Evolutionary conservation across 2,329 filamentous ascomycete genomes (phyloP).

Genomic region (Nigrospora osmanthi): DNA sequence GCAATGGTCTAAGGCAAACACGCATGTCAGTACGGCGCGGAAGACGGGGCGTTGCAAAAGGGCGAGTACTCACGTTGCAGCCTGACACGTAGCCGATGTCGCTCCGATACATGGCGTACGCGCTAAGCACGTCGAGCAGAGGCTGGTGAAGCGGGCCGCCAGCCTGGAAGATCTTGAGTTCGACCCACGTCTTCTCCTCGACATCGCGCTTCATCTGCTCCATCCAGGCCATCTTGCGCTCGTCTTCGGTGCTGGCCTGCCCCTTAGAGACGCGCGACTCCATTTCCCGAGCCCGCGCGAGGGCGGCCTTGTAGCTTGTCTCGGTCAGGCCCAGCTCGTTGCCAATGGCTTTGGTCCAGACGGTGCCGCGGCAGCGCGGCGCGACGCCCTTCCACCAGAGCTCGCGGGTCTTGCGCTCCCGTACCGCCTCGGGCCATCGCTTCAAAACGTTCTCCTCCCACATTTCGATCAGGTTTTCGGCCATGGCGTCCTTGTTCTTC

Average conservation of each 20-base stretch:
- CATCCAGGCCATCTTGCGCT: conserved; percentile 52
- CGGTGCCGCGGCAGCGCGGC: conserved; percentile 57
- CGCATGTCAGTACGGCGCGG: conserved; percentile 8
- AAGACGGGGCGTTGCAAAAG: conserved; percentile 1
- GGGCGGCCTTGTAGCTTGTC: conserved; percentile 61
- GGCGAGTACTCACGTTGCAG: conserved; percentile 54
- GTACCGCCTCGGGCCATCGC: conserved; percentile 65
- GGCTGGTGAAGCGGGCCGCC: conserved; percentile 59
- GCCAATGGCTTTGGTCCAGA: conserved; percentile 66
- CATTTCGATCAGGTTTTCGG: conserved; percentile 39
- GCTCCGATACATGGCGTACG: conserved; percentile 74
- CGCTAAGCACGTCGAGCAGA: conserved; percentile 65
- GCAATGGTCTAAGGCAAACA: conserved; percentile 53
- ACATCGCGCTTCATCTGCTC: conserved; percentile 57
- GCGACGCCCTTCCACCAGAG: conserved; percentile 79
- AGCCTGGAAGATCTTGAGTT: conserved; percentile 64
- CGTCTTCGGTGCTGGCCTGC: conserved; percentile 44
- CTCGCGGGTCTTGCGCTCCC: conserved; percentile 62
- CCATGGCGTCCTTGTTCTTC: conserved; percentile 47
- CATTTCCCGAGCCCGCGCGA: conserved; percentile 57
- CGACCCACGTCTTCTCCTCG: conserved; percentile 56
- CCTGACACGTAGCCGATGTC: conserved; percentile 73
- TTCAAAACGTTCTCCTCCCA: conserved; percentile 75
- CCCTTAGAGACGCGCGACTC: conserved; percentile 47
- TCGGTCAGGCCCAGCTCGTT: conserved; percentile 64